Evolutionary conservation across 2,329 filamentous ascomycete genomes (phyloP), one percentile per base, ranked within the genome.

Genomic region (Sarocladium kiliense): DNA sequence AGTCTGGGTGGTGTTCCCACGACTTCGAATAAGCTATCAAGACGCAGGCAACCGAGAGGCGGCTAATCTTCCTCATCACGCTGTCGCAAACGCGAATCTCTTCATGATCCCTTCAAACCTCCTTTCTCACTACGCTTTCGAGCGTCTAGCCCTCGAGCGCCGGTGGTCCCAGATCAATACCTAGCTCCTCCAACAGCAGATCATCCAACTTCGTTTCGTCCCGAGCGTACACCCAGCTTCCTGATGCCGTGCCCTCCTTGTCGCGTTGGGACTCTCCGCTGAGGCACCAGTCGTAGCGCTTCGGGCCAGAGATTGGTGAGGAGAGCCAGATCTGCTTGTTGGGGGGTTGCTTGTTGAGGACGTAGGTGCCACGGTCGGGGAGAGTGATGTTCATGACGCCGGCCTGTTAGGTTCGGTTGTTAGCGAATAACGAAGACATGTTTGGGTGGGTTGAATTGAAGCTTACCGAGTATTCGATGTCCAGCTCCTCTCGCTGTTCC

Each of bases 311-410:
- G 54, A 91, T 77, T 3, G 94, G 94, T 42, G 91, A 96, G 36
- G 90, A 94, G 45, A 97, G 84, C 94, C 94, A 99, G 67, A 99
- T 96, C 69, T 88, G 94, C 77, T 91, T 94, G 78, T 97, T 97
- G 19, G 93, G 91, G 0, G 94, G 94, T 71, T 99, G 94, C 73
- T 99, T 99, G 82, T 99, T 99, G 74, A 99, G 81, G 58, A 99
- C 89, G 68, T 95, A 99, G 27, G 84, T 93, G 59, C 92, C 91
- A 53, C 84, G 77, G 12, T 79, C 75, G 1, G 84, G 82, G 63
- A 89, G 83, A 6, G 75, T 78, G 65, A 97, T 78, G 59, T 86
- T 91, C 63, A 97, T 79, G 55, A 97, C 91, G 55, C 94, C 93
- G 54, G 90, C 82, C 92, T 97, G 64, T 45, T 36, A 51, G 21